Percentiles rank a stretch among this genome's conserved stretches.
Conservation (phyloP, 2,329 filamentous ascomycete genomes). For the Exophiala dermatitidis region DNA sequence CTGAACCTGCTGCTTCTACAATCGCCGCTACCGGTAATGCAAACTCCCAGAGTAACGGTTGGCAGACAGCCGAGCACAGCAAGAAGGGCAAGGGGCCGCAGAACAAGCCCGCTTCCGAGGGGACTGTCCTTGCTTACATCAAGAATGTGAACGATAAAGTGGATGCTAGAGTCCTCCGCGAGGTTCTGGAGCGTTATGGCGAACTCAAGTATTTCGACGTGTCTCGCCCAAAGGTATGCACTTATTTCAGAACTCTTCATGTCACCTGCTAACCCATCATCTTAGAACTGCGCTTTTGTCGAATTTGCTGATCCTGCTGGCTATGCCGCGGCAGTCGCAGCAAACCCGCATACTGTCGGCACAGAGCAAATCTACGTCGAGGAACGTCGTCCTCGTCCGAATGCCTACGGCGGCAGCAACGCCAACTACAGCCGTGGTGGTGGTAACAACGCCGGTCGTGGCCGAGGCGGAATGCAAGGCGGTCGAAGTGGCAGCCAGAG, state of each 20-base stretch:
- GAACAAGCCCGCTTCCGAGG: slow-evolving; percentile 57
- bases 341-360: slow-evolving; percentile 79
- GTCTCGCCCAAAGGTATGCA: slow-evolving; percentile 64
- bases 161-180: slow-evolving; percentile 63
- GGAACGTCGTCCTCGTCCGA: slow-evolving; percentile 72
- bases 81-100: slow-evolving; percentile 73
- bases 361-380: slow-evolving; percentile 80
- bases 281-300: slow-evolving; percentile 90
- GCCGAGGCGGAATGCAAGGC: slow-evolving; percentile 33
- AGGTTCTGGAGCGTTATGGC: slow-evolving; percentile 62
- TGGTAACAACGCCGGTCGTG: slow-evolving; percentile 59
- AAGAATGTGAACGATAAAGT: slow-evolving; percentile 93
- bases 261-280: slow-evolving; percentile 21
- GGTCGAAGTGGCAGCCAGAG: slow-evolving; percentile 56
- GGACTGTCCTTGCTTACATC: slow-evolving; percentile 78
- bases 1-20: slow-evolving; percentile 30
- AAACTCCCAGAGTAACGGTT: slow-evolving; percentile 49
- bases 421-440: slow-evolving; percentile 57
- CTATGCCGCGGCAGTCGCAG: slow-evolving; percentile 73
- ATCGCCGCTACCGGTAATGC: slow-evolving; percentile 33
- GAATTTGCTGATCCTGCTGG: slow-evolving; percentile 77
- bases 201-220: slow-evolving; percentile 59
- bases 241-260: neutral
- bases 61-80: slow-evolving; percentile 82
- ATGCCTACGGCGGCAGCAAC: slow-evolving; percentile 58